Percentiles rank a stretch among this genome's conserved stretches.
Conservation (phyloP, 1,284 basidiomycete genomes). For the Sporisorium sorghi region DNA sequence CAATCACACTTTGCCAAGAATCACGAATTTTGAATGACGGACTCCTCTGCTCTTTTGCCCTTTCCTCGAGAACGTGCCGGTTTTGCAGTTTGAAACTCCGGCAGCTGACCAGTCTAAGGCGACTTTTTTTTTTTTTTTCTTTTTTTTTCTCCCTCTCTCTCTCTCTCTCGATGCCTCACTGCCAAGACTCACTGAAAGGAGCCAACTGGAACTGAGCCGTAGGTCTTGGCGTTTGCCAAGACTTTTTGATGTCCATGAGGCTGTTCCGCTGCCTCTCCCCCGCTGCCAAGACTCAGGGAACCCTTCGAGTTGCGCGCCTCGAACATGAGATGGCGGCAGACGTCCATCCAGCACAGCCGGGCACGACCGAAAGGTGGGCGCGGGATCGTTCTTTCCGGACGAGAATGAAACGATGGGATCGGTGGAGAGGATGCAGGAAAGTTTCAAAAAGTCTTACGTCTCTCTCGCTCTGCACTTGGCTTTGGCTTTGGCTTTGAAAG, state of each 20-base stretch:
- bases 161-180: no score
- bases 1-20: slow-evolving; percentile 1
- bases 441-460: no score
- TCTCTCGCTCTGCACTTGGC: no score
- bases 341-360: no score
- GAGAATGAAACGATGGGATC: slow-evolving; percentile 6
- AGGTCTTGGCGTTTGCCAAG: slow-evolving; percentile 51
- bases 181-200: no score
- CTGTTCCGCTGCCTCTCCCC: not conserved
- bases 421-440: no score
- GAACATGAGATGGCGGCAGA: not conserved
- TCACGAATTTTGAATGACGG: not conserved
- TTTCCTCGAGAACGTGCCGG: not conserved
- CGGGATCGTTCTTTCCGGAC: slow-evolving; percentile 12
- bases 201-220: slow-evolving; percentile 21
- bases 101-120: not conserved
- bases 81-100: not conserved
- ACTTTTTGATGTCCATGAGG: slow-evolving; percentile 21
- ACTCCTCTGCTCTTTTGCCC: not conserved
- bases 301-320: no score
- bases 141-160: no score
- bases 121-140: not conserved
- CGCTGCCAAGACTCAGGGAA: slow-evolving; percentile 10
- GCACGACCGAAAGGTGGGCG: not conserved
- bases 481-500: no score